Evolutionary conservation across 495 filamentous ascomycete genomes (phyloP), one percentile per base, ranked within the genome.

Genomic region (Podospora sp.): DNA sequence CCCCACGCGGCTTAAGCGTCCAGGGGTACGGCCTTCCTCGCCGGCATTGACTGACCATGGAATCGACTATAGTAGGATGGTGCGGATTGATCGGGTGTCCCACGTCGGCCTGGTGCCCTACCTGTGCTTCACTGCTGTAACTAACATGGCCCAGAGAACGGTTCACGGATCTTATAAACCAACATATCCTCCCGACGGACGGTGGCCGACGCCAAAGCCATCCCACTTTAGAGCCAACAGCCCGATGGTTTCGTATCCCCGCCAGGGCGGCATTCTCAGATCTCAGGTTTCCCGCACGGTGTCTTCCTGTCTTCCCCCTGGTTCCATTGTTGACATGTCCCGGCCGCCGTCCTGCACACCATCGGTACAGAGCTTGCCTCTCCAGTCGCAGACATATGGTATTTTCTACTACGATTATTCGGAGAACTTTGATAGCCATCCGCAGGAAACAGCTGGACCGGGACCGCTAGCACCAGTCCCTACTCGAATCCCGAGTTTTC

Each of bases 1-100:
- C 69, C 87, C 87, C 8, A 84, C 86, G n/a, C 82, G 87, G 29
- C 78, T 89, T 24, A 88, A 85, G 74, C 85, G 88, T 21, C 87
- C 88, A 9, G 86, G 86, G 16, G 86, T 89, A 65, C 84, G 87
- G 24, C 86, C 89, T 16, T 81, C 83, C 7, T 91, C 88, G 4
- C 89, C 88, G 33, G 85, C 87, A 51, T 69, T 86, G 58, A 86
- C 82, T 24, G 85, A 86, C 65, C 77, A 76, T 57, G 81, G 81
- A 27, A 72, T 83, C 62, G 80, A 84, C 68, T 83, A 84, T 67
- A 83, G 78, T 63, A 81, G 79, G 52, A 82, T 82, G 78, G 79
- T 82, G 53, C 82, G 80, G 63, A 82, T 84, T 73, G 79, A 84
- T 40, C 76, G 81, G 64, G 64, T 74, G 21, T 78, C 78, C 61